Evolutionary conservation across 1,284 basidiomycete species (phyloP).

Genomic region (Cutaneotrichosporon spelunceum): DNA sequence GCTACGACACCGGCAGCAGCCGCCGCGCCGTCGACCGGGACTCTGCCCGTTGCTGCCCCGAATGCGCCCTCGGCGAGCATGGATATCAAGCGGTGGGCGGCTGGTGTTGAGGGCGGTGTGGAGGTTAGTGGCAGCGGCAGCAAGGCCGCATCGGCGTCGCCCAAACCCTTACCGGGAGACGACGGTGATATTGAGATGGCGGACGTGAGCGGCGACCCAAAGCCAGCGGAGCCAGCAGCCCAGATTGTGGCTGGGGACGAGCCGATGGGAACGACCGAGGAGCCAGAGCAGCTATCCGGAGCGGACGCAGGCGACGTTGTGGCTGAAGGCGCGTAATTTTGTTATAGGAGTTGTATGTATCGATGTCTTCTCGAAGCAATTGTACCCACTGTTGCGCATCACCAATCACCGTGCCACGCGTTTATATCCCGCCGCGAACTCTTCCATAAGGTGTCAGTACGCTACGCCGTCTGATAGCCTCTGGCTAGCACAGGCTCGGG

Average conservation of each 20-base stretch:
- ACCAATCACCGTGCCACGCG: too few species aligned
- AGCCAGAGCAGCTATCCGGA: conserved; percentile 9
- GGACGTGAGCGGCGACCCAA: conserved; percentile 6
- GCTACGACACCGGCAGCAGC: background rate
- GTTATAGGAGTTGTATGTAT: conserved; percentile 2
- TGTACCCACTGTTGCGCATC: too few species aligned
- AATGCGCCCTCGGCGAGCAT: conserved; percentile 7
- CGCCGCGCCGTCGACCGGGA: conserved; percentile 1
- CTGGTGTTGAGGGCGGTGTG: conserved; percentile 13
- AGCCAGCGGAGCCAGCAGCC: background rate
- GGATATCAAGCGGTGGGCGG: conserved; percentile 26
- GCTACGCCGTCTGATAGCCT: too few species aligned
- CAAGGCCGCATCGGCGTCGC: conserved; percentile 1
- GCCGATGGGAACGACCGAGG: background rate
- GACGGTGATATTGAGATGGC: conserved; percentile 26
- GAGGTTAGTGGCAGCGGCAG: background rate
- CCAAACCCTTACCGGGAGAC: background rate
- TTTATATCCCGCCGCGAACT: too few species aligned
- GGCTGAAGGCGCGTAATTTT: conserved; percentile 25
- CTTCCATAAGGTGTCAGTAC: too few species aligned
- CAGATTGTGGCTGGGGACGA: background rate
- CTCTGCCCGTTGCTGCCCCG: background rate
- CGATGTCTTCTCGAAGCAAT: background rate
- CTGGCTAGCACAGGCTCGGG: too few species aligned
- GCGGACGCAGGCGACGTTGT: conserved; percentile 27